A percentile compares a stretch with the other conserved stretches of the same genome.
These are phyloP conservation scores for Diaporthe sp. DNA, from an alignment of 2,329 filamentous ascomycete genomes.

Conservation along the genomic window DNA sequence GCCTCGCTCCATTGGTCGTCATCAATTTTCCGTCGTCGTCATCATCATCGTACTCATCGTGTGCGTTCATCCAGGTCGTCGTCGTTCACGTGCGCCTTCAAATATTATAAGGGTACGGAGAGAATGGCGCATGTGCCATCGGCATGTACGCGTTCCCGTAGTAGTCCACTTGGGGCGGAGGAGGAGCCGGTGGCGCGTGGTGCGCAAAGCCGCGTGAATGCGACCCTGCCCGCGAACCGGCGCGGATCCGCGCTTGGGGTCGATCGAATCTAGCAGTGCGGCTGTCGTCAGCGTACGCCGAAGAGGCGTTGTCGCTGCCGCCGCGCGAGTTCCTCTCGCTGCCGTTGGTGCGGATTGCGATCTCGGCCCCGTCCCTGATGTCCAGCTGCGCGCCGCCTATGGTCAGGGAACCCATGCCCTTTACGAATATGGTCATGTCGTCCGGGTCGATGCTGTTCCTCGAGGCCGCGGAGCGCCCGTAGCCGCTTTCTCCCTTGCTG, in stretches of 20 bases:
- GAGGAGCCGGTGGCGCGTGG: not conserved
- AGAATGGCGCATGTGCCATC: constrained; percentile 34
- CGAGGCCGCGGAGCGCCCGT: constrained; percentile 68
- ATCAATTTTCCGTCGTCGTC: constrained; percentile 14
- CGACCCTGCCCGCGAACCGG: constrained; percentile 62
- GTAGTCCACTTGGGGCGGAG: constrained; percentile 22
- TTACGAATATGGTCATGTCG: constrained; percentile 71
- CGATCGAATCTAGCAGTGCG: constrained; percentile 53
- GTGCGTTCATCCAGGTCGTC: constrained; percentile 24
- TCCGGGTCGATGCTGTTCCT: constrained; percentile 63
- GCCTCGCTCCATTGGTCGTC: constrained; percentile 2
- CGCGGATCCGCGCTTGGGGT: constrained; percentile 56
- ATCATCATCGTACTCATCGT: constrained; percentile 29
- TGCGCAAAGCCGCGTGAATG: constrained; percentile 43
- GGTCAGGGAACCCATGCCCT: constrained; percentile 64
- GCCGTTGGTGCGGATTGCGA: constrained; percentile 62
- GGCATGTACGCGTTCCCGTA: constrained; percentile 1
- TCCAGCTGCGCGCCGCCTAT: constrained; percentile 68
- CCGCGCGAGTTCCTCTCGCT: constrained; percentile 55
- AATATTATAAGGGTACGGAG: constrained; percentile 31
- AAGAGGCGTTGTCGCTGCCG: constrained; percentile 55
- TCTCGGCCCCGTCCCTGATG: constrained; percentile 68
- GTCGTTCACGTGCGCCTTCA: not conserved
- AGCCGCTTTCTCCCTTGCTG: constrained; percentile 73
- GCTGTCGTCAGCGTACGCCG: constrained; percentile 56